Conservation (phyloP, 768 basidiomycete genomes). For the Brasilioporus rufonigricans region DNA sequence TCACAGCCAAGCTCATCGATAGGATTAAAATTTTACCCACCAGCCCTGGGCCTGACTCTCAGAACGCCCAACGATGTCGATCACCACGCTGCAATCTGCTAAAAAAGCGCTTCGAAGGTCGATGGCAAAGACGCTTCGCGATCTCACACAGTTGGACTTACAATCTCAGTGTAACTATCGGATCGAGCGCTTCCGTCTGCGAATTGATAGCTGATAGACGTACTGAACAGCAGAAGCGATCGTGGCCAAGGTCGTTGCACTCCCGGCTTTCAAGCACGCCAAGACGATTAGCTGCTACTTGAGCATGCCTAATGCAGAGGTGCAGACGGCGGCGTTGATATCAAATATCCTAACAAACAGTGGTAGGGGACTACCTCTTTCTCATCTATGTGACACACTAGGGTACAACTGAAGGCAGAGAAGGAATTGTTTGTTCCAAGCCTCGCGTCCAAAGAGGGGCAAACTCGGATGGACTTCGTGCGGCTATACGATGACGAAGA, state of each 20-base stretch:
- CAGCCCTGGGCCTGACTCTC: not conserved
- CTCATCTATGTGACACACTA: not conserved
- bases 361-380: constrained; percentile 38
- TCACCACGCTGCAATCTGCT: constrained; percentile 25
- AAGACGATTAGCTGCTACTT: constrained; percentile 69
- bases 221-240: constrained; percentile 34
- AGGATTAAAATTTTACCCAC: not conserved
- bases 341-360: constrained; percentile 47
- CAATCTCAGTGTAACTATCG: constrained; percentile 56
- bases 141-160: constrained; percentile 42
- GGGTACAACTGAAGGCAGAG: constrained; percentile 36
- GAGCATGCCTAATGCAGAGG: constrained; percentile 74
- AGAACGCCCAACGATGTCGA: constrained; percentile 23
- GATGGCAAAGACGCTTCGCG: constrained; percentile 43
- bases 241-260: constrained; percentile 43
- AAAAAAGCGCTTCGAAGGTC: constrained; percentile 61
- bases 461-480: constrained; percentile 72
- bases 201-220: not conserved
- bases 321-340: constrained; percentile 55
- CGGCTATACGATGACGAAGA: constrained; percentile 59
- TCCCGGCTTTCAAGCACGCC: constrained; percentile 50
- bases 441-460: constrained; percentile 42
- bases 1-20: not conserved
- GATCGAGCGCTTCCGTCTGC: not conserved
- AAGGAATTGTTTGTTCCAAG: constrained; percentile 72